Evolutionary conservation across 371 early-diverging fungal genomes (phyloP), one percentile per base, ranked within the genome.

Genomic region (Mortierella sp.): DNA sequence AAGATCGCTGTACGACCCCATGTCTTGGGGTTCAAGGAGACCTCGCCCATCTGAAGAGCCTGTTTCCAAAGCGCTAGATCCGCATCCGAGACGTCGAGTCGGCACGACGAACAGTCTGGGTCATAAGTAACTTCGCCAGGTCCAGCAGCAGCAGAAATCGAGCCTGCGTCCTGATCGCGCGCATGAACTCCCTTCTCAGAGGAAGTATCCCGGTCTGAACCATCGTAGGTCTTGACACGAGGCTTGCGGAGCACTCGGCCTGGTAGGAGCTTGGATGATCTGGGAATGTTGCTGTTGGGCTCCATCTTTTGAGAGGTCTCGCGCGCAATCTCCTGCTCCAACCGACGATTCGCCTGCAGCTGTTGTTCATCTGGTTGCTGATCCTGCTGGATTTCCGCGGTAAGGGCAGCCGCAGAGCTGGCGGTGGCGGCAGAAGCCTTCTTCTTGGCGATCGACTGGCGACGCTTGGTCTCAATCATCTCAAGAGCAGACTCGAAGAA

Each of bases 51-150:
- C 55, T 74, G 71, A 5, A 44, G 50, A 9, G 79, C 80, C 48
- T 77, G 59, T 43, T 86, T 82, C 86, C 86, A 86, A 1, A 51
- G 50, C 28, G 37, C 28, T 48, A 55, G 77, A n/a, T 86, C 86
- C 14, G 48, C 34, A 9, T 44, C 51, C 9, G 75, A 69, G 14
- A 86, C 40, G 6, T 64, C 82, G 21, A 86, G 51, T 57, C 82
- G 86, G 28, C 86, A 86, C 3, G 86, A 86, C 11, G 82, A 79
- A 70, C 86, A 86, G 28, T 81, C 81, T 2, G 76, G 81, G 43
- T 85, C 81, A 5, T 31, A 61, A 1, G 19, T 31, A 5, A 34
- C 34, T 19, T 61, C 61, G 34, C 31, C 26, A 14, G 28, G 8
- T 14, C 34, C 21, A 34, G 8, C 37, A 16, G 37, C 14, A 34